Evolutionary conservation across 2,329 filamentous ascomycete species (phyloP).

Genomic region (Alternaria sp.): DNA sequence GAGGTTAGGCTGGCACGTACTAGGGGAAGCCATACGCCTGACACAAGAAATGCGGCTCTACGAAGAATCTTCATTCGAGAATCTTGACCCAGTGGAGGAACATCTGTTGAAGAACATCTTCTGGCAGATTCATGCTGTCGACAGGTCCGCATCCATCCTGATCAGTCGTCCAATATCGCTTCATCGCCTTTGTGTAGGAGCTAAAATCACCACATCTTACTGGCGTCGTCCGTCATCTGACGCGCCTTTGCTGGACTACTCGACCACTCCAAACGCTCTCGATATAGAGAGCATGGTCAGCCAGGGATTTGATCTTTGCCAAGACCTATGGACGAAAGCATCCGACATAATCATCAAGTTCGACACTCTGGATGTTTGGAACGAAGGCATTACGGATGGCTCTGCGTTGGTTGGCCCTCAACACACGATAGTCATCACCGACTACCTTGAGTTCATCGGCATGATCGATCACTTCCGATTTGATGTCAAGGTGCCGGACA

Average conservation of each 20-base stretch:
- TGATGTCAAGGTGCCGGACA: neutral
- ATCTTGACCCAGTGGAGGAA: neutral
- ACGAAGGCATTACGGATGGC: neutral
- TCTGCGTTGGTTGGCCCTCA: neutral
- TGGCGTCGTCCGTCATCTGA: neutral
- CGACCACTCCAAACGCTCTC: neutral
- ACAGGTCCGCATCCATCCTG: neutral
- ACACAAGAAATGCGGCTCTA: neutral
- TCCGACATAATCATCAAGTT: neutral
- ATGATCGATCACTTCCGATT: neutral
- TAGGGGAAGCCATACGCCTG: neutral
- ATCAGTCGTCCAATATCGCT: neutral
- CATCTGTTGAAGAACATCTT: neutral
- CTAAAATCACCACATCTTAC: neutral
- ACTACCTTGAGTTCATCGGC: neutral
- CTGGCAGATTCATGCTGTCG: neutral
- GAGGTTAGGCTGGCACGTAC: neutral
- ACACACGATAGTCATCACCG: neutral
- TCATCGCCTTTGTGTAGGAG: neutral
- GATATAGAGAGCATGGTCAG: neutral
- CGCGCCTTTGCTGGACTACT: neutral
- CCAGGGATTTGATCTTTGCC: neutral
- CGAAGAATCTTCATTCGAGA: neutral
- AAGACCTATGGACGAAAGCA: neutral
- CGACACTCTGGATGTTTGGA: neutral